These are phyloP conservation scores for Euphorbia lathyris DNA, from an alignment of 345 rosid species.

Conservation along the genomic window DNA sequence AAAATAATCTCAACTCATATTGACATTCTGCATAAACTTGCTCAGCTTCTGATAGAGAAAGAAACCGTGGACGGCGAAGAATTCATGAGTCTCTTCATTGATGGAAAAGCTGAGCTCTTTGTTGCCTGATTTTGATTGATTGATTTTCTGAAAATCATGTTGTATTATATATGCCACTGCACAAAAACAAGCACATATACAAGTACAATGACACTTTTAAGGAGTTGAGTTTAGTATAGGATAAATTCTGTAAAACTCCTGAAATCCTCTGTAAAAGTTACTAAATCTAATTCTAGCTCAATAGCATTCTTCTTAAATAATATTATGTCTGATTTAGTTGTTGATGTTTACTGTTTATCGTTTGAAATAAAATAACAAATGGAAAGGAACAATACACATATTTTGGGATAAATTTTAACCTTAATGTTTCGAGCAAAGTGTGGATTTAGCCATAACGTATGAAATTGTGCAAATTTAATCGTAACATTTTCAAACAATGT, in stretches of 20 bases:
- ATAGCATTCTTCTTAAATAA: too few relatives aligned
- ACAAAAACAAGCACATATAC: not conserved
- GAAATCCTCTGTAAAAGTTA: too few relatives aligned
- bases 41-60: slow-evolving; percentile 85
- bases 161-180: slow-evolving; percentile 24
- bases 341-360: too few relatives aligned
- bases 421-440: too few relatives aligned
- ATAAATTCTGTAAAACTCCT: too few relatives aligned
- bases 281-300: not conserved
- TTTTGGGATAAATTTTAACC: too few relatives aligned
- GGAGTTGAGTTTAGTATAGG: not conserved
- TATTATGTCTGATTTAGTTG: too few relatives aligned
- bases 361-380: too few relatives aligned
- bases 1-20: slow-evolving; percentile 64
- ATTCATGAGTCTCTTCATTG: slow-evolving; percentile 97
- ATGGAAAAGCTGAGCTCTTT: slow-evolving; percentile 88
- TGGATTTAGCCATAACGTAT: too few relatives aligned
- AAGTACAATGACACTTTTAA: not conserved
- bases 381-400: too few relatives aligned
- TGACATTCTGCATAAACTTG: slow-evolving; percentile 79
- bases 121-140: slow-evolving; percentile 51
- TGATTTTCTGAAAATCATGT: slow-evolving; percentile 5
- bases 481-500: too few relatives aligned
- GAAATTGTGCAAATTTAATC: too few relatives aligned
- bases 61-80: slow-evolving; percentile 98